Percentiles rank a stretch among this genome's conserved stretches.
phyloP scores from a whole-genome alignment of 345 rosid species.

The Ceriops zippeliana region DNA sequence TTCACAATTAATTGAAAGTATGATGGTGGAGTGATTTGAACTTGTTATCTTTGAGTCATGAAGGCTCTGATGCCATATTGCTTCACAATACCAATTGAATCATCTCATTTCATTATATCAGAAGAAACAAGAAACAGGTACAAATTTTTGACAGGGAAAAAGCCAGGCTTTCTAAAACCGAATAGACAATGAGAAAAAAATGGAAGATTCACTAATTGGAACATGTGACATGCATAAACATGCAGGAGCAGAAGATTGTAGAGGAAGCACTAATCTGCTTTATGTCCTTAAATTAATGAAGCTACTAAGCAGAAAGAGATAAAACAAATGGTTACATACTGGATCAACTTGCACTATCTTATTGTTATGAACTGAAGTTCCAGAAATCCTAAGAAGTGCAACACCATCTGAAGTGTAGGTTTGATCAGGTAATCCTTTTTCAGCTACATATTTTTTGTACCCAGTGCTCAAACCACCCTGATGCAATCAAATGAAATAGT shows the following conservation, averaged over 20 bases:
- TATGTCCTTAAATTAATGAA: constrained; percentile 6
- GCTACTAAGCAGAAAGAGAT: constrained; percentile 3
- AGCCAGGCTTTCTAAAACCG: too few relatives aligned
- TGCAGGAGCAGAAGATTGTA: background rate
- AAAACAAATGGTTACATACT: constrained; percentile 38
- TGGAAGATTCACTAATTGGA: too few relatives aligned
- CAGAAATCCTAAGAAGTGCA: constrained; percentile 81
- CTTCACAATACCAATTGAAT: too few relatives aligned
- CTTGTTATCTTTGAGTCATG: too few relatives aligned
- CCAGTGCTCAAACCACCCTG: constrained; percentile 98
- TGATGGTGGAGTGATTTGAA: too few relatives aligned
- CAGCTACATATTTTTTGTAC: constrained; percentile 65
- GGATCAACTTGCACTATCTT: constrained; percentile 79
- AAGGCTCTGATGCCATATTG: too few relatives aligned
- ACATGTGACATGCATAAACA: too few relatives aligned
- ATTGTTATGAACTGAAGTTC: constrained; percentile 70
- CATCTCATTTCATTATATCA: too few relatives aligned
- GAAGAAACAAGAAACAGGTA: too few relatives aligned
- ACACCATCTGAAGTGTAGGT: constrained; percentile 65
- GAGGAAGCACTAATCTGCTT: background rate
- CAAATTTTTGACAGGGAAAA: too few relatives aligned
- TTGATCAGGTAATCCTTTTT: constrained; percentile 63
- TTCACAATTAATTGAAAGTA: too few relatives aligned
- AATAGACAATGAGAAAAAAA: too few relatives aligned
- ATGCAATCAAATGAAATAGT: constrained; percentile 20